Conservation (phyloP, 169 alveolate genomes). For the Eimeria tenella region DNA sequence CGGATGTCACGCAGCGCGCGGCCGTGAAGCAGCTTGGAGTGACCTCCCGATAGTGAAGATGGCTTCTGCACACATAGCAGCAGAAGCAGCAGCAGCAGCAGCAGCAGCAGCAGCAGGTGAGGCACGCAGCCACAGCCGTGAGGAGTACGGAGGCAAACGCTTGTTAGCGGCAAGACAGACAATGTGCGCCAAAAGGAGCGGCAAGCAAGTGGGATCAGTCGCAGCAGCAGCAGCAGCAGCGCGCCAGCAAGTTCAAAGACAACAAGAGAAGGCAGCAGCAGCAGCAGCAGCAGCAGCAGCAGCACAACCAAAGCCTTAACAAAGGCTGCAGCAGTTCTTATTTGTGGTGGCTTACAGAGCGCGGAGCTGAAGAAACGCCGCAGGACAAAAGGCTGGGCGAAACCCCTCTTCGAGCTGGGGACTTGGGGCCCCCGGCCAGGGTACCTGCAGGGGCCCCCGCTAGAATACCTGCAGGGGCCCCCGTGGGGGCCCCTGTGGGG, state of each 20-base stretch:
- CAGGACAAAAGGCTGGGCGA: neutral
- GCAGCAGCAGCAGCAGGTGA: slow-evolving; percentile 16
- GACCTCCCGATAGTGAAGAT: neutral
- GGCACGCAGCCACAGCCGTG: neutral
- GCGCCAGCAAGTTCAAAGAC: neutral
- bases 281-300: neutral
- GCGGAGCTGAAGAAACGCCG: slow-evolving; percentile 23
- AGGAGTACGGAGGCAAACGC: neutral
- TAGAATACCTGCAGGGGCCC: neutral
- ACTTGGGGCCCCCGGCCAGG: too few relatives aligned
- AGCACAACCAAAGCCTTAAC: neutral
- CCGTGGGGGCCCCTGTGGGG: neutral
- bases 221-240: neutral
- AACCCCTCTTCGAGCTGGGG: neutral
- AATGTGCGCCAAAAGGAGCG: neutral
- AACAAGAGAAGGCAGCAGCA: neutral
- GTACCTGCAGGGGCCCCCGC: neutral
- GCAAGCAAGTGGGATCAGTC: neutral
- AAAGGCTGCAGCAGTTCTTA: neutral
- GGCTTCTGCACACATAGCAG: neutral
- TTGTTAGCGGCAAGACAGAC: neutral
- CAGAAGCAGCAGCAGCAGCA: neutral
- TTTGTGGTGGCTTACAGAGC: neutral
- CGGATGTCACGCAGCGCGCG: slow-evolving; percentile 18
- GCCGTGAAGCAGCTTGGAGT: neutral